phyloP scores from a whole-genome alignment of 768 basidiomycete genomes.

The Gyrodon lividus region DNA sequence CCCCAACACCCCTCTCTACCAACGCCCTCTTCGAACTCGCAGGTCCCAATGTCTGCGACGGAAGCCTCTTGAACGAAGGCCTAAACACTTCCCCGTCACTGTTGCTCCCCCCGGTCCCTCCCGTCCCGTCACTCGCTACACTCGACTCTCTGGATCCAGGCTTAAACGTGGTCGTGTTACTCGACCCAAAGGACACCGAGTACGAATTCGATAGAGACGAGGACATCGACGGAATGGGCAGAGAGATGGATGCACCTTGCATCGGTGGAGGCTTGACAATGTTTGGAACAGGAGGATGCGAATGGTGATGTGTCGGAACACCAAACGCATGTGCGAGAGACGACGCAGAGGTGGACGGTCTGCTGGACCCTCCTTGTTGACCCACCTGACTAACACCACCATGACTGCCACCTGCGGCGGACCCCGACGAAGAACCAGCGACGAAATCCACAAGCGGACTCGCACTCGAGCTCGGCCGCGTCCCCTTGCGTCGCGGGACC shows the following conservation, averaged over 20 bases:
- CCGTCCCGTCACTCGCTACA: constrained; percentile 32
- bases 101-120: constrained; percentile 27
- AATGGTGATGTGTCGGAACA: constrained; percentile 11
- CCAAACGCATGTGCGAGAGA: constrained; percentile 45
- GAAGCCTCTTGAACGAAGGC: constrained; percentile 71
- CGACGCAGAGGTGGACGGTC: constrained; percentile 38
- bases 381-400: too few relatives aligned
- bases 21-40: constrained; percentile 52
- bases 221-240: constrained; percentile 30
- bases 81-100: constrained; percentile 37
- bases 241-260: constrained; percentile 31
- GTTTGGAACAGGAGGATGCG: neutral
- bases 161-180: constrained; percentile 17
- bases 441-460: constrained; percentile 18
- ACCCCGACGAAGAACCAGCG: neutral
- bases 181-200: constrained; percentile 6
- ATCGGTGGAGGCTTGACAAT: constrained; percentile 26
- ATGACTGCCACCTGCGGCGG: neutral
- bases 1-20: constrained; percentile 32
- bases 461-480: constrained; percentile 13
- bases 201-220: constrained; percentile 1
- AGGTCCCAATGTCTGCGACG: constrained; percentile 72
- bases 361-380: constrained; percentile 28
- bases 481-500: constrained; percentile 40
- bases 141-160: constrained; percentile 32